A percentile compares a stretch with the other conserved stretches of the same genome.
phyloP scores from a whole-genome alignment of 2,329 filamentous ascomycete species.

The Aspergillus melleus region DNA sequence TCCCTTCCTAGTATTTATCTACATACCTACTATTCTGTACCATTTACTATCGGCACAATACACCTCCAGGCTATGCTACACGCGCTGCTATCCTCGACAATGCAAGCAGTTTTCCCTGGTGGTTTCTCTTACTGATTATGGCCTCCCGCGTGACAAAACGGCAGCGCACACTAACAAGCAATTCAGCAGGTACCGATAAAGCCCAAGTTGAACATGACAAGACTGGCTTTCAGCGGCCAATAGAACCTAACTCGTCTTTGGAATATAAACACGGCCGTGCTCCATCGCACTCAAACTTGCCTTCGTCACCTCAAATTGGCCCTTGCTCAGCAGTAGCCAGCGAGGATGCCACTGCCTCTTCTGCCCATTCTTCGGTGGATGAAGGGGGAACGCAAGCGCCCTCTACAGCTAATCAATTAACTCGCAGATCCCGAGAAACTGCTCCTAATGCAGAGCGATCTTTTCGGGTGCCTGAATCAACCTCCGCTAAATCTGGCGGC shows the following conservation, averaged over 20 bases:
- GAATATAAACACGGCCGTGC: not conserved
- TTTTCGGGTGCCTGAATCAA: not conserved
- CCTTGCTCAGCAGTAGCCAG: not conserved
- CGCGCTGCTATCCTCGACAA: not conserved
- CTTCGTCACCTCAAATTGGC: not conserved
- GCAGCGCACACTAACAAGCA: slow-evolving; percentile 33
- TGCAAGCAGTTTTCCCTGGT: slow-evolving; percentile 3
- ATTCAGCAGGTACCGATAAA: slow-evolving; percentile 25
- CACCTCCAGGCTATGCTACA: not conserved
- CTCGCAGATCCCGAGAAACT: slow-evolving; percentile 16
- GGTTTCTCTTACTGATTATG: slow-evolving; percentile 25
- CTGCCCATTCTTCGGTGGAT: not conserved
- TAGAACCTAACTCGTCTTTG: not conserved
- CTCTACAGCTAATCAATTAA: not conserved
- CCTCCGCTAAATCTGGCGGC: not conserved
- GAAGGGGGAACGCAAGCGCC: not conserved
- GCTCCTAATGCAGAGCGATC: slow-evolving; percentile 40
- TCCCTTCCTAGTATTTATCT: not conserved
- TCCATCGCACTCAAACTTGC: not conserved
- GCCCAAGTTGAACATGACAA: slow-evolving; percentile 7
- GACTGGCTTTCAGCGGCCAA: not conserved
- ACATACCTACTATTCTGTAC: not conserved
- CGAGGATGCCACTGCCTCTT: not conserved
- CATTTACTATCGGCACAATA: not conserved
- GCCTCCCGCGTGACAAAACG: slow-evolving; percentile 37